Evolutionary conservation across 176 grass and related monocot species (phyloP).

Genomic region (Triticum turgidum): DNA sequence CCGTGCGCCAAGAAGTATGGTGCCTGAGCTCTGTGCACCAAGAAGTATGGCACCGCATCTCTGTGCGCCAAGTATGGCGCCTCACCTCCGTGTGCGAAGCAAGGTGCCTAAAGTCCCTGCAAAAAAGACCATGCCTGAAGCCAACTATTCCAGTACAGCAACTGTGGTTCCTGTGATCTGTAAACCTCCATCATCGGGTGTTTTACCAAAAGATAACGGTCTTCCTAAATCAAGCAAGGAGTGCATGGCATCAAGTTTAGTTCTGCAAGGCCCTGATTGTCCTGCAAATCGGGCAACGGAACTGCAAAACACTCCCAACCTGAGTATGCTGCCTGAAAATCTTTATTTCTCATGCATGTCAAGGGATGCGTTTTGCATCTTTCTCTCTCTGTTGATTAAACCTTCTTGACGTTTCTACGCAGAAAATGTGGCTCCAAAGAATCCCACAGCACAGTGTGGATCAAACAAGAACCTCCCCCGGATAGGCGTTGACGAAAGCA

Average conservation of each 20-base stretch:
- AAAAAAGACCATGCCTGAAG: background rate
- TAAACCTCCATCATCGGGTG: background rate
- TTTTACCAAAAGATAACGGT: background rate
- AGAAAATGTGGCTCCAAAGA: background rate
- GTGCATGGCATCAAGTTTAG: background rate
- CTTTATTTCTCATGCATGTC: background rate
- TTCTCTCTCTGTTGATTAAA: background rate
- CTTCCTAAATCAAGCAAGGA: background rate
- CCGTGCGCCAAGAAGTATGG: background rate
- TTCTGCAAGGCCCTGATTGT: background rate
- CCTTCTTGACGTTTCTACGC: background rate
- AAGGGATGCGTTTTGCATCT: background rate
- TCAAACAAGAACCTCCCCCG: background rate
- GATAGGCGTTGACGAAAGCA: background rate
- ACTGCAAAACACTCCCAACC: background rate
- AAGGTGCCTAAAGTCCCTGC: conserved; percentile 16
- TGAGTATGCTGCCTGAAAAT: conserved; percentile 4
- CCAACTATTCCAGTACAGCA: background rate
- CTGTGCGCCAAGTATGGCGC: background rate
- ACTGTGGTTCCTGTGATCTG: conserved; percentile 4
- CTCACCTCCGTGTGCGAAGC: background rate
- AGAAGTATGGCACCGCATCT: background rate
- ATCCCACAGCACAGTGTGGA: background rate
- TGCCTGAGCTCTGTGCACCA: background rate
- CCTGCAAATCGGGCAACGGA: background rate